Conservation (phyloP, 257 asterid genomes). For the Vinca minor region DNA sequence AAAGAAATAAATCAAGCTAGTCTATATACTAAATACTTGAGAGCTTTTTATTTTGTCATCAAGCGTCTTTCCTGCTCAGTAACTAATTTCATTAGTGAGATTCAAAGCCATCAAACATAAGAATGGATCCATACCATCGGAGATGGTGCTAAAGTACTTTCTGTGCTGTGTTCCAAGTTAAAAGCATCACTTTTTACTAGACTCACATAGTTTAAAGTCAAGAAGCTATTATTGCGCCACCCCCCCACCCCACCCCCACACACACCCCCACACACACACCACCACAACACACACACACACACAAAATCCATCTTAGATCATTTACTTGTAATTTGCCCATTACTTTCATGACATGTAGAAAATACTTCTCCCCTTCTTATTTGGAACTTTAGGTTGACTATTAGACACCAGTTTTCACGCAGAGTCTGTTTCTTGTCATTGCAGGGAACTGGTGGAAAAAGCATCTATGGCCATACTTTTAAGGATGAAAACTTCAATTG, state of each 20-base stretch:
- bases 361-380: constrained; percentile 1
- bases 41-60: neutral
- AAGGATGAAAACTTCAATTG: constrained; percentile 90
- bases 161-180: neutral
- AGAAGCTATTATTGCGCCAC: neutral
- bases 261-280: no score
- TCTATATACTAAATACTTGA: neutral
- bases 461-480: constrained; percentile 89
- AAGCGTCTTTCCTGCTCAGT: neutral
- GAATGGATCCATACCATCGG: neutral
- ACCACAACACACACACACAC: no score
- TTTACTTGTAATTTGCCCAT: neutral
- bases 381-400: constrained; percentile 4
- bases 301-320: neutral
- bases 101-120: neutral
- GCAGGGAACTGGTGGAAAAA: constrained; percentile 97
- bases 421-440: constrained; percentile 11
- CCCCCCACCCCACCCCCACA: no score
- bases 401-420: neutral
- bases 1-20: neutral
- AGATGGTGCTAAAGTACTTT: neutral
- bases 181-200: neutral
- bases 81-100: neutral
- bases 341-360: neutral
- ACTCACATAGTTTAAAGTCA: neutral